phyloP scores from a whole-genome alignment of 768 basidiomycete species.

The Hypholoma sublateritium region DNA sequence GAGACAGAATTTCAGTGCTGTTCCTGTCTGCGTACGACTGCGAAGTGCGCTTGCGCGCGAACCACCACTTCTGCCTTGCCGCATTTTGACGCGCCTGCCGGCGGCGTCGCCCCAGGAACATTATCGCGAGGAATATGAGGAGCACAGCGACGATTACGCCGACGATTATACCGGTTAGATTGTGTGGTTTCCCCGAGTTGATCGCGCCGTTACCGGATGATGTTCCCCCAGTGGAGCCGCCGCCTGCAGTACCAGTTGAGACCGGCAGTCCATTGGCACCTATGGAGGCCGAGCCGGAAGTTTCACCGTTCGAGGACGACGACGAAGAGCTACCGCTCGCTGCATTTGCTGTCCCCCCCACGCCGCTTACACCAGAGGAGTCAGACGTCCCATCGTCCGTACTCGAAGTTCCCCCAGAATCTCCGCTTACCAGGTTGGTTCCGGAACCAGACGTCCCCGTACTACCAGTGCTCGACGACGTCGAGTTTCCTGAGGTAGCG shows the following conservation, averaged over 20 bases:
- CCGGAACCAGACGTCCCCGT: too few relatives aligned
- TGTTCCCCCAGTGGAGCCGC: neutral
- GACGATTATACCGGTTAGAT: neutral
- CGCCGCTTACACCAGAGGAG: neutral
- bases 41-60: slow-evolving; percentile 1
- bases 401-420: too few relatives aligned
- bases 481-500: too few relatives aligned
- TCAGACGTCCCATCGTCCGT: neutral
- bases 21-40: neutral
- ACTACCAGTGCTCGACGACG: too few relatives aligned
- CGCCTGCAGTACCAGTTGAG: neutral
- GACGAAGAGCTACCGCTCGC: neutral
- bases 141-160: neutral
- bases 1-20: slow-evolving; percentile 1
- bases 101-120: neutral
- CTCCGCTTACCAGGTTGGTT: too few relatives aligned
- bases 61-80: slow-evolving; percentile 1
- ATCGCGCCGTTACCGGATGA: neutral
- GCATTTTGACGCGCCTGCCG: neutral
- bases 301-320: neutral
- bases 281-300: neutral
- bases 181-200: neutral
- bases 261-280: slow-evolving; percentile 3
- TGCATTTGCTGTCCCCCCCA: neutral
- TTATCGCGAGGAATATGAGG: neutral